Evolutionary conservation across 176 grass and related monocot species (phyloP), one percentile per base, ranked within the genome.

Genomic region (Lolium perenne): DNA sequence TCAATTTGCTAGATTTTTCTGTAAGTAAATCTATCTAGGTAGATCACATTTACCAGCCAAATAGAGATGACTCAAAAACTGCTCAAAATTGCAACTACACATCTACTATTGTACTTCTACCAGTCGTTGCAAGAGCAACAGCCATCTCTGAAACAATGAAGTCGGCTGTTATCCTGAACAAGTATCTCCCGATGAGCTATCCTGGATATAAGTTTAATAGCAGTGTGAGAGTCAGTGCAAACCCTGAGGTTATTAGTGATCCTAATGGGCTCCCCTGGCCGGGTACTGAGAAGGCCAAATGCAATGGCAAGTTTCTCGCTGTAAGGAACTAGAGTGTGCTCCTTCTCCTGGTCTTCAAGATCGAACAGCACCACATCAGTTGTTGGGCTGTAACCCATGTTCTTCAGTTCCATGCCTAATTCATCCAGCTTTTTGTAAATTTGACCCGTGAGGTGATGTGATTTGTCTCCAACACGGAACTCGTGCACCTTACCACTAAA

Each of bases 111-210:
- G 21, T 54, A 63, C 2, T 77, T 53, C 85, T 91, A 94, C 93
- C 90, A 92, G 59, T 92, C 90, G 61, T 84, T 88, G 77, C 90
- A 95, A 55, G 88, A 95, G 80, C 90, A 95, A 50, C 57, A 83
- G 3, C 93, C 90, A 88, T 92, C 90, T 90, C 51, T 90, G 71
- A 95, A 95, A 85, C 79, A 90, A 85, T 95, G 93, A 47, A 92
- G 90, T 23, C 90, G 75, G 29, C 90, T 92, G 66, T 90, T 92
- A 81, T 92, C 93, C 83, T 88, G 80, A 18, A 95, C 85, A 76
- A 90, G 53, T 60, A 95, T 90, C 64, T 88, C 90, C 22, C 82
- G 67, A 9, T 64, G n/a, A 35, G 87, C 76, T 71, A 94, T 87
- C 51, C 83, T 82, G 0, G 89, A 94, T 57, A 92, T 92, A 47